Conservation (phyloP, 306 rosid species). For the Abrus precatorius region DNA sequence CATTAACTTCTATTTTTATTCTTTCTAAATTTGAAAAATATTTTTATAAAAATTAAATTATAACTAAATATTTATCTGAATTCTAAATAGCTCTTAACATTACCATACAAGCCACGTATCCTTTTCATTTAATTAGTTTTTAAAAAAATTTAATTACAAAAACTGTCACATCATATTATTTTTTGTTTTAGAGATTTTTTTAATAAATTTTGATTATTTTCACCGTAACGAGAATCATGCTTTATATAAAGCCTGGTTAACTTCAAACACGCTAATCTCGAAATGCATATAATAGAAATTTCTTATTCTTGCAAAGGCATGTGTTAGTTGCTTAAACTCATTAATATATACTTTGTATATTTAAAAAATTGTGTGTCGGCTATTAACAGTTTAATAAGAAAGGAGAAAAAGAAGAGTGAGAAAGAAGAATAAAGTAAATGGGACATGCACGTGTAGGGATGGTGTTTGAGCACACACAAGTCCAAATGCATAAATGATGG, state of each 20-base stretch:
- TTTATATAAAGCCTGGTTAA: not conserved
- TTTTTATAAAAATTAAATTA: too few species aligned
- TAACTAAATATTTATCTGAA: not conserved
- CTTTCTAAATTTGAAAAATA: too few species aligned
- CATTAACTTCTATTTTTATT: too few species aligned
- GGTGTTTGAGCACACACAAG: conserved; percentile 11
- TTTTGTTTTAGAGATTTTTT: too few species aligned
- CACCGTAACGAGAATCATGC: not conserved
- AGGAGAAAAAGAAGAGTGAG: too few species aligned
- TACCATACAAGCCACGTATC: not conserved
- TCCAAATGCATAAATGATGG: conserved; percentile 42
- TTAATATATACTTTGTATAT: not conserved
- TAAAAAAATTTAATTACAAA: too few species aligned
- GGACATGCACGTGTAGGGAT: conserved; percentile 44
- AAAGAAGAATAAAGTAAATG: not conserved
- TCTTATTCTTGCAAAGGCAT: conserved; percentile 1
- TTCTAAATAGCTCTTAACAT: not conserved
- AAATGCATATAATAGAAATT: not conserved
- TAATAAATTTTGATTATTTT: not conserved
- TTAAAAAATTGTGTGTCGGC: conserved; percentile 32
- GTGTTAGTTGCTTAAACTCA: conserved; percentile 40
- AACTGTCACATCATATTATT: too few species aligned
- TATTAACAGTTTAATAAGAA: conserved; percentile 16
- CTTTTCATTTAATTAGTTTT: not conserved
- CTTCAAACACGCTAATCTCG: not conserved